Evolutionary conservation across 2,329 filamentous ascomycete species (phyloP).

Genomic region (Epichloe scottii): DNA sequence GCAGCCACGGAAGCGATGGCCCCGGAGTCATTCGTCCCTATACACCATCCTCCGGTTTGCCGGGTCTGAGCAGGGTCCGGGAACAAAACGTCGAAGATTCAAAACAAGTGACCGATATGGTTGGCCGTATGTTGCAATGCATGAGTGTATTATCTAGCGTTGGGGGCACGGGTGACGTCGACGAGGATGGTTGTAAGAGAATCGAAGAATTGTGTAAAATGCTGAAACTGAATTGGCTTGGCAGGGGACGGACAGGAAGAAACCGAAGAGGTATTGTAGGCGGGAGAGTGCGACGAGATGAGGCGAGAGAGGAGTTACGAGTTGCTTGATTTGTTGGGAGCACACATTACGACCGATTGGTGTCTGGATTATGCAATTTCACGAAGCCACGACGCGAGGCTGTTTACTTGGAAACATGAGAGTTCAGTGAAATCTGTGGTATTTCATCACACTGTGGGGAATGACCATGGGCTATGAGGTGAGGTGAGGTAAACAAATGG

Average conservation of each 20-base stretch:
- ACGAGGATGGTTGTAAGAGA: constrained; percentile 62
- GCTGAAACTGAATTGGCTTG: constrained; percentile 94
- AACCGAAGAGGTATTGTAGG: constrained; percentile 87
- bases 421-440: no score
- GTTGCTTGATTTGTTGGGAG: constrained; percentile 18
- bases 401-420: no score
- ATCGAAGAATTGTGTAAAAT: constrained; percentile 76
- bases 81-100: constrained; percentile 54
- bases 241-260: constrained; percentile 74
- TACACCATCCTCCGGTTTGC: constrained; percentile 29
- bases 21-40: constrained; percentile 32
- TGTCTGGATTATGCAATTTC: no score
- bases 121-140: constrained; percentile 91
- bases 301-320: constrained; percentile 27
- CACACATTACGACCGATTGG: not conserved
- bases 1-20: constrained; percentile 37
- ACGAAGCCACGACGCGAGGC: no score
- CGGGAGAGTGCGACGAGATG: constrained; percentile 38
- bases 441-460: no score
- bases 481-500: no score
- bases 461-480: no score
- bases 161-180: constrained; percentile 41
- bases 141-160: constrained; percentile 79
- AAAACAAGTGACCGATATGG: constrained; percentile 81
- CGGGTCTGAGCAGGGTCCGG: constrained; percentile 30